Conservation (phyloP, 2,329 filamentous ascomycete genomes). For the Hansfordia pulvinata region DNA sequence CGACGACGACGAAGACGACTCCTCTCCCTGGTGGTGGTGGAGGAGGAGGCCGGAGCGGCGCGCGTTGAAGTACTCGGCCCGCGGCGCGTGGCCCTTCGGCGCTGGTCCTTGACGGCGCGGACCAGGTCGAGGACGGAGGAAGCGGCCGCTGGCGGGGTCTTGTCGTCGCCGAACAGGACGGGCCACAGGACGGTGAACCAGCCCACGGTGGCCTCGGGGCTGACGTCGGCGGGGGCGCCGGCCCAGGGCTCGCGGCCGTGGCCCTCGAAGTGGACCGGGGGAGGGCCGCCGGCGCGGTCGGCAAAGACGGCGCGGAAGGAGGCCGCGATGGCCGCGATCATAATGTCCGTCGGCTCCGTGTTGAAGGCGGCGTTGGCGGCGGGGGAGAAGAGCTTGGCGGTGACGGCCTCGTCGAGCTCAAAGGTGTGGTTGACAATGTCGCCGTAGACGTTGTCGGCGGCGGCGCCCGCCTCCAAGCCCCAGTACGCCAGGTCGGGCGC, state of each 20-base stretch:
- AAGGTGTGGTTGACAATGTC: neutral
- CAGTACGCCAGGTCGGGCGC: too few relatives aligned
- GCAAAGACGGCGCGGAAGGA: neutral
- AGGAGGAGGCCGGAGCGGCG: neutral
- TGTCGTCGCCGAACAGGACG: neutral
- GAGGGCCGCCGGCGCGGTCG: neutral
- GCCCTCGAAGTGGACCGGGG: neutral
- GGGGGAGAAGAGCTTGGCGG: neutral
- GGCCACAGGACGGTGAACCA: neutral
- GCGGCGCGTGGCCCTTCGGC: neutral
- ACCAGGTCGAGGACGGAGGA: neutral
- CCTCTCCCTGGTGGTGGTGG: neutral
- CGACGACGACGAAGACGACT: neutral
- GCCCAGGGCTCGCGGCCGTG: neutral
- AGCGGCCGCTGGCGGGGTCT: neutral
- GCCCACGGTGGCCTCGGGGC: neutral
- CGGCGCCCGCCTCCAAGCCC: neutral
- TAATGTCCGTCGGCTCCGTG: neutral
- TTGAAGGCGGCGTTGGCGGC: neutral
- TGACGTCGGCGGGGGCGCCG: neutral
- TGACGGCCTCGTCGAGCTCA: neutral
- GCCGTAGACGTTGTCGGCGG: neutral
- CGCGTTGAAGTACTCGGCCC: neutral
- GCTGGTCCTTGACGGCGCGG: neutral
- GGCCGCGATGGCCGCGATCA: neutral